A percentile compares a stretch with the other conserved stretches of the same genome.
Conservation (phyloP, 768 basidiomycete genomes). For the Phlebiopsis gigantea region DNA sequence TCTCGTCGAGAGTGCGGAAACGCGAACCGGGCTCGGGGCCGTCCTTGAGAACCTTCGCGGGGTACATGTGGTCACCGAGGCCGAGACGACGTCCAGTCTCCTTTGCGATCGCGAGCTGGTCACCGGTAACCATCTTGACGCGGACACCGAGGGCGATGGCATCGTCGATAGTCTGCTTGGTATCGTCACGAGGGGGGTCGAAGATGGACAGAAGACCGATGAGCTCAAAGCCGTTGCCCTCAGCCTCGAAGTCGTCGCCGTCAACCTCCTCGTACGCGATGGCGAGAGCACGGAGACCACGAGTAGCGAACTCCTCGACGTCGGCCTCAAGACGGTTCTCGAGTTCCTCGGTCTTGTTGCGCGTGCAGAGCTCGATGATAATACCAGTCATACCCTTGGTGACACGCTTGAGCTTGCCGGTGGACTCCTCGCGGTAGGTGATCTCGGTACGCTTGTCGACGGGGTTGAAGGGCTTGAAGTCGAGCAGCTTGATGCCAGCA, state of each 20-base stretch:
- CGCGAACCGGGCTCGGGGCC: constrained; percentile 86
- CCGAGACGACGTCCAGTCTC: constrained; percentile 98
- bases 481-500: constrained; percentile 89
- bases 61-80: constrained; percentile 99
- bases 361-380: constrained; percentile 94
- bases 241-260: constrained; percentile 73
- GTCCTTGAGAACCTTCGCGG: constrained; percentile 97
- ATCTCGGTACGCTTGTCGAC: constrained; percentile 99
- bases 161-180: constrained; percentile 98
- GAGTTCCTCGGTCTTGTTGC: constrained; percentile 92
- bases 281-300: constrained; percentile 97
- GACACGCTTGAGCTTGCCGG: constrained; percentile 97
- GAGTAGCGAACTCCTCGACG: constrained; percentile 91
- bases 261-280: constrained; percentile 93
- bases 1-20: constrained; percentile 84
- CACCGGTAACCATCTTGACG: constrained; percentile 99
- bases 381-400: constrained; percentile 99
- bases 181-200: constrained; percentile 96
- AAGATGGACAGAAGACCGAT: constrained; percentile 97
- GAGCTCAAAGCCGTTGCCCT: constrained; percentile 96
- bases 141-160: constrained; percentile 92
- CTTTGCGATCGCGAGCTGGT: constrained; percentile 99
- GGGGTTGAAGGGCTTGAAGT: constrained; percentile 99
- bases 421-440: constrained; percentile 90
- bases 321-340: constrained; percentile 91